A percentile compares a stretch with the other conserved stretches of the same genome.
phyloP scores from a whole-genome alignment of 495 filamentous ascomycete genomes.

The Chaetomium tenue region DNA sequence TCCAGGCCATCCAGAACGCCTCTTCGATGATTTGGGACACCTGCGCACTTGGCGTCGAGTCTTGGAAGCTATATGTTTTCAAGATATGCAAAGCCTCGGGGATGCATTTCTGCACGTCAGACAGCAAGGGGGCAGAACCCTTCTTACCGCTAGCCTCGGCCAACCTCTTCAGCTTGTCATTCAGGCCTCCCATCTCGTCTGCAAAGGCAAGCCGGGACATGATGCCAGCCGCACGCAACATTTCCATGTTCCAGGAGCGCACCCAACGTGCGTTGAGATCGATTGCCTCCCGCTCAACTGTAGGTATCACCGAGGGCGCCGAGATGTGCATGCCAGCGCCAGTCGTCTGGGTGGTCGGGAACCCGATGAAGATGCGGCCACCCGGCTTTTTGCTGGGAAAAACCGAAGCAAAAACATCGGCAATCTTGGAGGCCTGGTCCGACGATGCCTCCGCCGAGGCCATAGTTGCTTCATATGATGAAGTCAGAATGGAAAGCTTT shows the following conservation, averaged over 20 bases:
- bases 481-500: conserved; percentile 80
- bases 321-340: conserved; percentile 94
- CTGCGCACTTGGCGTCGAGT: conserved; percentile 81
- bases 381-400: conserved; percentile 73
- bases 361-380: conserved; percentile 93
- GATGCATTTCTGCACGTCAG: conserved; percentile 62
- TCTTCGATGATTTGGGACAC: conserved; percentile 84
- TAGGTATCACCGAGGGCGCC: conserved; percentile 96
- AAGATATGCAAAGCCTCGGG: conserved; percentile 77
- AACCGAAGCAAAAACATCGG: conserved; percentile 85
- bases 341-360: conserved; percentile 95
- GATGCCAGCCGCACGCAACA: conserved; percentile 87
- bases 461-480: conserved; percentile 79
- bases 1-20: conserved; percentile 90
- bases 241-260: conserved; percentile 92
- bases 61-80: conserved; percentile 76
- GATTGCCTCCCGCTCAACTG: conserved; percentile 95
- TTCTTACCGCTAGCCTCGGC: conserved; percentile 49
- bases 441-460: conserved; percentile 54
- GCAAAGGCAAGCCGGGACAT: conserved; percentile 83
- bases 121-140: conserved; percentile 43
- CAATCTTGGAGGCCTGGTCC: conserved; percentile 52
- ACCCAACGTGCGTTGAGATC: conserved; percentile 95
- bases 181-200: conserved; percentile 77
- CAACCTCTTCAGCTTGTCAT: conserved; percentile 51